phyloP scores from a whole-genome alignment of 2,329 filamentous ascomycete species.

The Talaromyces rugulosus region DNA sequence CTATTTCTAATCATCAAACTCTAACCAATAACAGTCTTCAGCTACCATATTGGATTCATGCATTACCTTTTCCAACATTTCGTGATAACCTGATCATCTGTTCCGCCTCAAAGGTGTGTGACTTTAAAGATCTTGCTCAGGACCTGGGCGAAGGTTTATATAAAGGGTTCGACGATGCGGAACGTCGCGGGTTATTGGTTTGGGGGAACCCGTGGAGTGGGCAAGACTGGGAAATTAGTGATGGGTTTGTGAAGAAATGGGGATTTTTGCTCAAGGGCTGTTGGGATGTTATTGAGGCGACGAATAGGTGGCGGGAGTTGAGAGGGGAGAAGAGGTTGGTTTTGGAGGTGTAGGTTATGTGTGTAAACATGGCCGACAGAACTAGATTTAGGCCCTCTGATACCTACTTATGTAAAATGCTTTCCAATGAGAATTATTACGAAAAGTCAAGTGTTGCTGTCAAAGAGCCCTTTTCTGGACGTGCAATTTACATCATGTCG shows the following conservation, averaged over 20 bases:
- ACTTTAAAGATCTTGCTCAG: neutral
- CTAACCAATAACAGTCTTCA: neutral
- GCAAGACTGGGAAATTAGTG: constrained; percentile 18
- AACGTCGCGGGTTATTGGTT: constrained; percentile 4
- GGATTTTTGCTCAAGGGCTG: constrained; percentile 21
- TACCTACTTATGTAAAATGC: no score
- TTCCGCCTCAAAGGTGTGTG: neutral
- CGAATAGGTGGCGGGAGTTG: constrained; percentile 21
- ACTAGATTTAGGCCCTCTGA: no score
- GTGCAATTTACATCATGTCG: no score
- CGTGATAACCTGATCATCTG: neutral
- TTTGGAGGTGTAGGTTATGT: neutral
- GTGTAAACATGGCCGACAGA: no score
- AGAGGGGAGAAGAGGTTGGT: constrained; percentile 17
- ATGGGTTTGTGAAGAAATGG: constrained; percentile 24
- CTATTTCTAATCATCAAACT: neutral
- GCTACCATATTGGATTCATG: constrained; percentile 3
- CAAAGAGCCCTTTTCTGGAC: no score
- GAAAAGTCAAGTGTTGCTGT: no score
- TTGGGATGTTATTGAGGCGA: constrained; percentile 22
- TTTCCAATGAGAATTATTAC: no score
- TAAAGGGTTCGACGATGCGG: neutral
- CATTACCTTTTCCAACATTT: neutral
- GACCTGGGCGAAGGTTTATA: neutral
- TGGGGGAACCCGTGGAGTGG: neutral